Evolutionary conservation across 441 rosid genomes (phyloP), one percentile per base, ranked within the genome.

Genomic region (Codiaeum variegatum): DNA sequence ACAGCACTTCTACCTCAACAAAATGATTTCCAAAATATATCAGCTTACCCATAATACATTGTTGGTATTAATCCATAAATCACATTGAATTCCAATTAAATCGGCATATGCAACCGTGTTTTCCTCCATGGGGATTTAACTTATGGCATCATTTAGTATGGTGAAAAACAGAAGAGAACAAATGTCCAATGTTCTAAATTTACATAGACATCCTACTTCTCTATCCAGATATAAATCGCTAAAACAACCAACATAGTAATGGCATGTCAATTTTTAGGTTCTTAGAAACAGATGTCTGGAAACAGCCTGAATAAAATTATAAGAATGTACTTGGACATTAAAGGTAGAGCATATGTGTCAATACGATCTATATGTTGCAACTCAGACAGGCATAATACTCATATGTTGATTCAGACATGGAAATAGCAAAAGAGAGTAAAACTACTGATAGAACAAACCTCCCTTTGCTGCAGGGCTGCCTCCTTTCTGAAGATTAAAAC

Each of bases 391-490:
- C 11, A 54, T 23, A 54, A 21, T 28, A 9, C 12, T 24, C 23
- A 0, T 19, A 62, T 18, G 5, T n/a, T 7, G 9, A 19, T 10
- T 32, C n/a, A 71, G 49, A 23, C 34, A 71, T 10, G 59, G 26
- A 67, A 47, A 58, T 19, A 49, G 47, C 49, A 46, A 63, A 29
- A 67, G 66, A 66, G 7, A 64, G 55, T 16, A 47, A 62, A 32
- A 38, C 29, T 67, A 16, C 31, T 32, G 55, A 71, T 65, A 69
- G 28, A 59, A 85, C 91, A 40, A 29, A 92, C 98, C 98, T 91
- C 98, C 81, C 88, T 83, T 75, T 91, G 94, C 75, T 86, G 96
- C 82, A 90, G 83, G 75, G 92, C 92, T 78, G 91, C 92, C 83
- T 90, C 98, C 86, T 93, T 93, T 78, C 98, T 93, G 88, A 70